Evolutionary conservation across 306 rosid genomes (phyloP), one percentile per base, ranked within the genome.

Genomic region (Trifolium dubium): DNA sequence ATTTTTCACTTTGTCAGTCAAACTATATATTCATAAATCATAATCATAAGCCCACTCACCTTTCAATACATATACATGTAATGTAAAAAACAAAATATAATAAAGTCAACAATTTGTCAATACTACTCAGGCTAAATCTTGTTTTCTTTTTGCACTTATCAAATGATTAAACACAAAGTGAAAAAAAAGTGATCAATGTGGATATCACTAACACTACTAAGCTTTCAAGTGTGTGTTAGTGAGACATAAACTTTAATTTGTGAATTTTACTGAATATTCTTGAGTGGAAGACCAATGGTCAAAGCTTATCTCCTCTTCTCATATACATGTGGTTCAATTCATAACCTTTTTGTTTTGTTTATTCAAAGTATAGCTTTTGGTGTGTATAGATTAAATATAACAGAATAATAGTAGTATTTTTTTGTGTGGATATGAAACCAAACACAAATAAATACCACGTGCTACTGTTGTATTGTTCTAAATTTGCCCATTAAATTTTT

Each of bases 271-370:
- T 75, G 29, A 53, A 72, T 35, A 69, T 54, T 61, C 69, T 35
- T 75, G 49, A 80, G 82, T 84, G 80, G 87, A 80, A 84, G 87
- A 84, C 87, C 87, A 73, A 40, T 74, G 81, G 87, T 84, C 85
- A 80, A 80, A 28, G 46, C 83, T 49, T 67, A 67, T 73, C 71
- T 56, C 34, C 14, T 72, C 73, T 30, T 43, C 70, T 66, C 44
- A 37, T 23, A 37, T 23, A 23, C 83, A 74, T 75, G 81, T 47
- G 75, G 13, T 64, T 39, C 31, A 79, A 59, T 71, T 72, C 72
- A 56, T 11, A 17, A 79, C 72, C 72, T 61, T 83, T 58, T 58
- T 58, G 64, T 54, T 19, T 31, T 44, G 69, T 9, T 55, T 54
- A 37, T 55, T 71, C 37, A 60, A 73, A 14, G 59, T n/a, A 23